phyloP scores from a whole-genome alignment of 176 grass and related monocot species.

The Avena sativa region DNA sequence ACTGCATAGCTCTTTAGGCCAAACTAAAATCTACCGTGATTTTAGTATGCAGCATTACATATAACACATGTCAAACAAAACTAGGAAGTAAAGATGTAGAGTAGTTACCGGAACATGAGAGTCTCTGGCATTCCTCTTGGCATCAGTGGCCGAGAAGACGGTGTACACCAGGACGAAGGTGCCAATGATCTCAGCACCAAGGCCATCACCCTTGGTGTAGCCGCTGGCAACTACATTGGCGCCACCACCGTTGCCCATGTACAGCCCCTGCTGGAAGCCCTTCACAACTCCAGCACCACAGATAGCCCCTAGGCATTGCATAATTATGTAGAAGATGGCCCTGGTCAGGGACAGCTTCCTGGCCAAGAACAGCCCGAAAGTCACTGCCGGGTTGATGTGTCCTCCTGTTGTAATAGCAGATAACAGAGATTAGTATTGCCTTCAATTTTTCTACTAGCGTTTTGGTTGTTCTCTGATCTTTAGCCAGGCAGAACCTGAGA shows the following conservation, averaged over 20 bases:
- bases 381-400: conserved; percentile 94
- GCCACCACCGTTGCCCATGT: conserved; percentile 77
- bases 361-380: conserved; percentile 85
- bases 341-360: conserved; percentile 83
- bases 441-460: not conserved
- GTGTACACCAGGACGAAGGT: conserved; percentile 96
- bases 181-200: conserved; percentile 87
- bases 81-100: not conserved
- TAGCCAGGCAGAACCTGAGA: not conserved
- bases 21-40: not conserved
- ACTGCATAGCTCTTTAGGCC: not conserved
- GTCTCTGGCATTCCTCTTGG: conserved; percentile 93
- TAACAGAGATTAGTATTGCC: conserved; percentile 26
- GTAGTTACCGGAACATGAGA: conserved; percentile 91
- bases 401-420: conserved; percentile 59
- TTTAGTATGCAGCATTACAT: not conserved
- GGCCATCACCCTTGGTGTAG: conserved; percentile 82
- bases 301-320: conserved; percentile 92
- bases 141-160: conserved; percentile 92
- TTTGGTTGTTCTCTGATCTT: not conserved
- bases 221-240: conserved; percentile 70
- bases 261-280: conserved; percentile 84
- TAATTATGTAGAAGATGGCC: conserved; percentile 89
- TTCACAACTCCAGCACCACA: conserved; percentile 89
- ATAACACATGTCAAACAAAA: not conserved